A percentile compares a stretch with the other conserved stretches of the same genome.
Evolutionary conservation across 495 filamentous ascomycete genomes (phyloP).

Genomic region (Alectoria sarmentosa): DNA sequence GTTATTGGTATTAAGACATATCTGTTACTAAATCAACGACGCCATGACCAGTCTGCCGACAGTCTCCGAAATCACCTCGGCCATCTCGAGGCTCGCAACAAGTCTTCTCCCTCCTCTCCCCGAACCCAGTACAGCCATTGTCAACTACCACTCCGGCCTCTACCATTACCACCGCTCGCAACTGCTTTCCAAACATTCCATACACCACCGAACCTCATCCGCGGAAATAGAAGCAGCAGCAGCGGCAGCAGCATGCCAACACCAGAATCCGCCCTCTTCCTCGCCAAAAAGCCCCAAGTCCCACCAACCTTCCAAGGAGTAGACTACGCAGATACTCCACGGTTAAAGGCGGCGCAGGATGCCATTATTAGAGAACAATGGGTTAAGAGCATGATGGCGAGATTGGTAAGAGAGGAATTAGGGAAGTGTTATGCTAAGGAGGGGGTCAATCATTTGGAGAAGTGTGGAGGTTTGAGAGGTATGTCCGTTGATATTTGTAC

Average conservation of each 20-base stretch:
- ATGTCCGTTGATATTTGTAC: conserved; percentile 28
- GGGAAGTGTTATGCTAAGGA: conserved; percentile 92
- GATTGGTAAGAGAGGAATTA: conserved; percentile 87
- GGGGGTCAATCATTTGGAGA: conserved; percentile 96
- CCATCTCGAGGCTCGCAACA: neutral
- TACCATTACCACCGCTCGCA: neutral
- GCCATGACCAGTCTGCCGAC: neutral
- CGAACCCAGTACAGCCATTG: neutral
- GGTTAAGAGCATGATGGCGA: conserved; percentile 95
- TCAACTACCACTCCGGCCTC: neutral
- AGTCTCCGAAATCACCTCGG: neutral
- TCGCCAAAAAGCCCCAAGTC: conserved; percentile 90
- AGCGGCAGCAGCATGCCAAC: conserved; percentile 58
- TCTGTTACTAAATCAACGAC: neutral
- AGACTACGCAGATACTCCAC: conserved; percentile 87
- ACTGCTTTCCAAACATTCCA: neutral
- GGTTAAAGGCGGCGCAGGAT: conserved; percentile 89
- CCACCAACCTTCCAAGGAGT: conserved; percentile 94
- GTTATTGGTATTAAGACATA: neutral
- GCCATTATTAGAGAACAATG: conserved; percentile 94
- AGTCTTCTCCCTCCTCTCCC: neutral
- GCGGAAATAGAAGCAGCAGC: conserved; percentile 2
- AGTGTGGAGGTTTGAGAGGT: conserved; percentile 91
- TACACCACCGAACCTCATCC: neutral
- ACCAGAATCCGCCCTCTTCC: conserved; percentile 86